A percentile compares a stretch with the other conserved stretches of the same genome.
phyloP scores from a whole-genome alignment of 805 yeast species.

The Zygoascus bituminiphila region DNA sequence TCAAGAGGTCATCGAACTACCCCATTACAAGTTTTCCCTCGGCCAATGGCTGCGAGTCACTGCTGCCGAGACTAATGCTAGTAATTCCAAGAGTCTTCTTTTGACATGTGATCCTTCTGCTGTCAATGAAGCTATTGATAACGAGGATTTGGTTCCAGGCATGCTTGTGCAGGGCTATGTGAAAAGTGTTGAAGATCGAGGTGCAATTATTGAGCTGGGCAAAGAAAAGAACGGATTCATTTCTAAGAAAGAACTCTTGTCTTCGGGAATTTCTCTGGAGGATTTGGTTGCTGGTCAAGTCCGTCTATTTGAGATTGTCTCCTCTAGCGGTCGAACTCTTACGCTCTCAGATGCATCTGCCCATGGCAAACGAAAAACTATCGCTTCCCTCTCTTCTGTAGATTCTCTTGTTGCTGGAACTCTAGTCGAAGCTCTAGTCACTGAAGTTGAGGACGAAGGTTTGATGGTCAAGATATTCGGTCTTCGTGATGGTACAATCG shows the following conservation, averaged over 20 bases:
- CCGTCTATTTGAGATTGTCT: slow-evolving; percentile 50
- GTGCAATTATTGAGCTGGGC: slow-evolving; percentile 71
- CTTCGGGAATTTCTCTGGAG: slow-evolving; percentile 32
- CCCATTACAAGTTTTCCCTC: slow-evolving; percentile 48
- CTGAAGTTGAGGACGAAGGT: slow-evolving; percentile 54
- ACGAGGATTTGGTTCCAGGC: slow-evolving; percentile 48
- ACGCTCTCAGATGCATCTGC: slow-evolving; percentile 42
- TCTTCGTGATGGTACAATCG: slow-evolving; percentile 61
- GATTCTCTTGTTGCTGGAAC: slow-evolving; percentile 85
- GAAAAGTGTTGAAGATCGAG: slow-evolving; percentile 84
- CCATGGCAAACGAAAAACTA: background rate
- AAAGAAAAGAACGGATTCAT: slow-evolving; percentile 59
- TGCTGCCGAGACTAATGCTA: slow-evolving; percentile 44
- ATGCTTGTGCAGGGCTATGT: slow-evolving; percentile 68
- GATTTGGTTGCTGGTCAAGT: slow-evolving; percentile 55
- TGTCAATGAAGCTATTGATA: slow-evolving; percentile 50
- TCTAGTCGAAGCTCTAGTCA: slow-evolving; percentile 62
- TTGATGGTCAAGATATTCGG: slow-evolving; percentile 68
- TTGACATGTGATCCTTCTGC: slow-evolving; percentile 65
- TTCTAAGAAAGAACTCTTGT: slow-evolving; percentile 53
- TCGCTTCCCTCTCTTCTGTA: slow-evolving; percentile 52
- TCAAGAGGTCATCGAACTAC: slow-evolving; percentile 33
- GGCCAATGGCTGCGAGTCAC: slow-evolving; percentile 87
- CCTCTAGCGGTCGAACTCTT: slow-evolving; percentile 46
- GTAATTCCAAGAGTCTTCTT: slow-evolving; percentile 53